Base-by-base conservation (phyloP, 1,284 basidiomycete genomes). In the Leccinum pachyderme region DNA sequence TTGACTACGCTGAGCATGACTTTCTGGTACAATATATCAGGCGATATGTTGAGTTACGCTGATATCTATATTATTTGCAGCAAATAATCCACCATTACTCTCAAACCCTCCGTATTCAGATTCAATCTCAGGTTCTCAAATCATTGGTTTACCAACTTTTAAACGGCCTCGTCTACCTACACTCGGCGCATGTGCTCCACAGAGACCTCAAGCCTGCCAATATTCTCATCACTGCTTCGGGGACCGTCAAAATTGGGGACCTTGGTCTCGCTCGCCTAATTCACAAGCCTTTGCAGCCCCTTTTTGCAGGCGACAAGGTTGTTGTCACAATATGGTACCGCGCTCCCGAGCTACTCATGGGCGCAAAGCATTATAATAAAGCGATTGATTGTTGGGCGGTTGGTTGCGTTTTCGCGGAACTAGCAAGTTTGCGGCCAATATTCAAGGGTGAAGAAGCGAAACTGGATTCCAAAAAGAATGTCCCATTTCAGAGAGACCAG, bases 311-410 rank as follows among this genome's bases (percentile, higher is more conserved):
- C 22, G 96, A 99, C 76, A 98, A 98, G 71, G 95, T 99, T 11
- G 97, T 99, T 33, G 97, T 99, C 2, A 99, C 97, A 0, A 98
- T 99, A 64, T 99, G 96, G 96, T 99, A 99, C 67, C 89, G 96
- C 47, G 93, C 95, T 2, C 96, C 96, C 0, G 96, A 99, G 71
- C 82, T 98, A 3, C 81, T 98, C 8, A 81, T 98, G 69, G 96
- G 96, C 12, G 93, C 95, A 2, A 91, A 95, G 58, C 96, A 99
- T 72, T 99, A 99, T 72, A 95, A 95, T 53, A 93, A 93, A 58
- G 92, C 95, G 1, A 88, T 99, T 44, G 94, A 97, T 66, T 86
- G 92, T 55, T 98, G 96, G 96, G 94, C 95, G 5, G 86, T 98
- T 3, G 96, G 95, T 0, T 99, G 96, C 68, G 97, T 99, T 53